Base-by-base conservation (phyloP, 805 yeast species). In the Wickerhamomyces strasburgensis region DNA sequence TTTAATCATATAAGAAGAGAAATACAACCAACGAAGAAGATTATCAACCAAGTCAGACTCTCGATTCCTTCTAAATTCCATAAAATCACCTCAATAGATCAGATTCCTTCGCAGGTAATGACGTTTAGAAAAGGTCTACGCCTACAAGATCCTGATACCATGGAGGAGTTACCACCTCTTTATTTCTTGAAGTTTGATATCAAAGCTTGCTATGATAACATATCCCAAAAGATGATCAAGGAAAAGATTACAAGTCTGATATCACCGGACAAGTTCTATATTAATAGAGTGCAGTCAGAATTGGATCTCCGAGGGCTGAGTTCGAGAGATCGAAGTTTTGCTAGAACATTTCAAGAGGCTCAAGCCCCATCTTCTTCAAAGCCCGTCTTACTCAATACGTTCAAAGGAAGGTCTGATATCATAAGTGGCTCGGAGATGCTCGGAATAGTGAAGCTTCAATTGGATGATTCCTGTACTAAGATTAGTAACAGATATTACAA, bases 131-230 rank as follows among this genome's bases (percentile, higher is more conserved):
- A n/a, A n/a, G n/a, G n/a, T n/a, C n/a, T n/a, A n/a, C n/a, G n/a
- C n/a, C n/a, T n/a, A n/a, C n/a, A n/a, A n/a, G n/a, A n/a, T n/a
- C n/a, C n/a, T n/a, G n/a, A n/a, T n/a, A n/a, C n/a, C n/a, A n/a
- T n/a, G n/a, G n/a, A n/a, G n/a, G n/a, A n/a, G n/a, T n/a, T 68
- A 4, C 75, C 75, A 0, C 34, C 45, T 2, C 44, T 79, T 0
- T 72, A 64, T 49, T 72, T 72, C 13, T 63, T 83, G 18, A 85
- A 84, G 47, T 83, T 86, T 56, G 98, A 89, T 55, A 76, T 84
- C 44, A 70, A 68, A 38, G 70, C 79, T 3, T 87, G 96, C 38
- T 89, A 77, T 55, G 97, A 90, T 50, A 72, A 78, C 3, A 62
- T 88, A 14, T 78, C 84, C 13, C 73, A 71, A 31, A 45, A 49